Conservation (phyloP, 192 early-diverging fungal species). For the Mortierella claussenii region DNA sequence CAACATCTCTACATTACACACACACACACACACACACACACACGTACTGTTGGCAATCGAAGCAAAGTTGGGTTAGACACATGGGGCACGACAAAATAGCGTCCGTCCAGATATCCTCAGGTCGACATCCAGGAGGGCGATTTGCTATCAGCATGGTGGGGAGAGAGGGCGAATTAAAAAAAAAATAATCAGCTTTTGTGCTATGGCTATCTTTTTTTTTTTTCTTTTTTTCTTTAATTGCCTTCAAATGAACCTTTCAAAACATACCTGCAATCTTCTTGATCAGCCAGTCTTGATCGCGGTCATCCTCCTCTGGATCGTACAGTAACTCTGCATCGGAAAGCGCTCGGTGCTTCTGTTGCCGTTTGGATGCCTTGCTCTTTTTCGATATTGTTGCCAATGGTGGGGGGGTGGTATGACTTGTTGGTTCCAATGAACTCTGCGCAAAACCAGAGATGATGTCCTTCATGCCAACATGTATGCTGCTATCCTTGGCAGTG, state of each 20-base stretch:
- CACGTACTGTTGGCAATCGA: slow-evolving; percentile 68
- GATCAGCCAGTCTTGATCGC: slow-evolving; percentile 64
- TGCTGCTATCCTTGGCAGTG: no score
- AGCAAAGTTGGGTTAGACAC: slow-evolving; percentile 69
- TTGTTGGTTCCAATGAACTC: not conserved
- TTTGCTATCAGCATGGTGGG: no score
- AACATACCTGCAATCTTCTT: slow-evolving; percentile 61
- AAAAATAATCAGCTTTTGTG: not conserved
- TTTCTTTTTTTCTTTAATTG: no score
- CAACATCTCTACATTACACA: not conserved
- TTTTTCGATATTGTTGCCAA: not conserved
- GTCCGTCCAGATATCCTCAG: slow-evolving; percentile 56
- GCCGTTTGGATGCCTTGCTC: slow-evolving; percentile 17
- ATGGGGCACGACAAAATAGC: slow-evolving; percentile 71
- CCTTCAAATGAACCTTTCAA: no score
- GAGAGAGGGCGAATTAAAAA: not conserved
- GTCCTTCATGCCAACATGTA: no score
- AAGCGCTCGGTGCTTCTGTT: slow-evolving; percentile 22
- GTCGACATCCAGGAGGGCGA: slow-evolving; percentile 16
- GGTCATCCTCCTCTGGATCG: slow-evolving; percentile 64
- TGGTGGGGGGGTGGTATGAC: not conserved
- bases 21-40: not conserved
- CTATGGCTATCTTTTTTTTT: not conserved
- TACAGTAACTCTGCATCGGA: slow-evolving; percentile 66
- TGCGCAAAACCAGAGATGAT: slow-evolving; percentile 13